Conservation (phyloP, 2,329 filamentous ascomycete genomes). For the Cadophora malorum region DNA sequence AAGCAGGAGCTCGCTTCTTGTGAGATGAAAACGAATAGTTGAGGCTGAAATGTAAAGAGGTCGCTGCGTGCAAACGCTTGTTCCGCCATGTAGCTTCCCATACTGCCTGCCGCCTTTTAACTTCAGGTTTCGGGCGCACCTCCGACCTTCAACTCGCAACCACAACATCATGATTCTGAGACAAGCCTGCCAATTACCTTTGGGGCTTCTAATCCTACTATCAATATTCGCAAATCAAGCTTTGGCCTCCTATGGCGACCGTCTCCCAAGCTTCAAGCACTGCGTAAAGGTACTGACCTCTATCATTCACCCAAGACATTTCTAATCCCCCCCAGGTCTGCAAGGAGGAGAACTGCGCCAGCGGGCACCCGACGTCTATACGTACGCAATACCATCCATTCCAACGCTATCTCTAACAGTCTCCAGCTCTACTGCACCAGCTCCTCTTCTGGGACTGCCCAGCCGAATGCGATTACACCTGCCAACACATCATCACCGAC, state of each 20-base stretch:
- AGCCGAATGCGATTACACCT: constrained; percentile 96
- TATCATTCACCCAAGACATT: constrained; percentile 9
- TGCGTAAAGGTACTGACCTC: constrained; percentile 73
- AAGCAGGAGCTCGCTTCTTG: not conserved
- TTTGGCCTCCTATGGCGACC: constrained; percentile 81
- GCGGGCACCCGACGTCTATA: constrained; percentile 55
- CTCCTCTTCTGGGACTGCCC: constrained; percentile 92
- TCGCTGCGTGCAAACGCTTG: not conserved
- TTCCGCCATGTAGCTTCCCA: not conserved
- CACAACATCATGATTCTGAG: constrained; percentile 38
- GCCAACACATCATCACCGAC: constrained; percentile 89
- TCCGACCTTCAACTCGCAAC: constrained; percentile 8
- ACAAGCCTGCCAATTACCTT: constrained; percentile 27
- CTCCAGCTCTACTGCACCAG: constrained; percentile 78
- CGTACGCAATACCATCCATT: constrained; percentile 34
- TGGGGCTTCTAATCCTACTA: constrained; percentile 30
- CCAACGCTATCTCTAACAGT: constrained; percentile 26
- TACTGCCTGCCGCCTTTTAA: too few relatives aligned
- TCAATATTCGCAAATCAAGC: constrained; percentile 50
- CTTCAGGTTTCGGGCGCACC: not conserved
- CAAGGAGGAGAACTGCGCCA: constrained; percentile 77
- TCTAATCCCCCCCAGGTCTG: constrained; percentile 66
- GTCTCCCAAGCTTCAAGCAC: constrained; percentile 83
- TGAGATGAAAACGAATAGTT: not conserved
- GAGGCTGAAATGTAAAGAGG: too few relatives aligned